These are phyloP conservation scores for Pharus latifolius DNA, from an alignment of 176 grass and related monocot genomes.

Conservation along the genomic window DNA sequence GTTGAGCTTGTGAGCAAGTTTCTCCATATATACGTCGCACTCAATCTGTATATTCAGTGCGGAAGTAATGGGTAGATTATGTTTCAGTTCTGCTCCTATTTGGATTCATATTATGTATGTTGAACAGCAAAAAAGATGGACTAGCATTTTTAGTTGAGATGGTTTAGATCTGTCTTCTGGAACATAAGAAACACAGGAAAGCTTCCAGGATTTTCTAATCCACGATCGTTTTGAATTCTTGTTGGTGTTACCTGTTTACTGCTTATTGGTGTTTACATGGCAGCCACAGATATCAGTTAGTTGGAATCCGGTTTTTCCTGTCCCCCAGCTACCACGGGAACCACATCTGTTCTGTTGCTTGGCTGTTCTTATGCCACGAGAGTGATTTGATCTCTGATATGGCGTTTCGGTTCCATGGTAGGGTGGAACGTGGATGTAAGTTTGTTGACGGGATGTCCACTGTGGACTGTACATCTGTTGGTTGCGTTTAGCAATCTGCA, in stretches of 20 bases:
- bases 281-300: not conserved
- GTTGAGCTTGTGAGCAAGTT: too few relatives aligned
- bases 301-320: too few relatives aligned
- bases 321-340: too few relatives aligned
- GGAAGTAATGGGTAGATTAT: conserved; percentile 19
- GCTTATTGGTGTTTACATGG: conserved; percentile 14
- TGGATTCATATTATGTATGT: conserved; percentile 12
- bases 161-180: not conserved
- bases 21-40: too few relatives aligned
- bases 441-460: too few relatives aligned
- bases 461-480: too few relatives aligned
- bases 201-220: not conserved
- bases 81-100: not conserved
- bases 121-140: not conserved
- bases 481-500: too few relatives aligned
- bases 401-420: too few relatives aligned
- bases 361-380: not conserved
- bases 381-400: not conserved
- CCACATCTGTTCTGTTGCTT: not conserved
- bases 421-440: too few relatives aligned
- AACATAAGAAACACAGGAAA: not conserved
- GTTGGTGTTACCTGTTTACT: conserved; percentile 16
- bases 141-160: too few relatives aligned
- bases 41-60: too few relatives aligned
- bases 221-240: conserved; percentile 5